Percentiles rank a stretch among this genome's conserved stretches.
Evolutionary conservation across 1,284 basidiomycete species (phyloP).

Genomic region (Trametes polyzona): DNA sequence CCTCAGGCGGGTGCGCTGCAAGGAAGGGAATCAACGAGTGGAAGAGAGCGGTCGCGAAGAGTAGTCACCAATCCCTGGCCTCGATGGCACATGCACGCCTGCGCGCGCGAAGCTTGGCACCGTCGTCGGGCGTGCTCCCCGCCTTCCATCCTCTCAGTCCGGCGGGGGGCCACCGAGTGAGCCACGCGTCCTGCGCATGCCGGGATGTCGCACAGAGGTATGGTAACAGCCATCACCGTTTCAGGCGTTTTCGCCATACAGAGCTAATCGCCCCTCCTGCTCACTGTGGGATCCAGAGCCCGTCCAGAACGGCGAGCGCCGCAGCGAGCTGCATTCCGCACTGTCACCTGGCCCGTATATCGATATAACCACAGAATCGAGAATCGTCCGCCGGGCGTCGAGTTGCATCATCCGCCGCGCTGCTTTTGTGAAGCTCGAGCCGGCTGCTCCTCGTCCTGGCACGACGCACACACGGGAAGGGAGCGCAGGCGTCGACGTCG

Average conservation of each 20-base stretch:
- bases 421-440: neutral
- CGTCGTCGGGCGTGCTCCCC: neutral
- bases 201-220: conserved; percentile 3
- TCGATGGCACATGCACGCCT: neutral
- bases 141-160: neutral
- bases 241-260: neutral
- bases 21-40: neutral
- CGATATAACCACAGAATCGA: neutral
- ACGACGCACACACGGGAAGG: neutral
- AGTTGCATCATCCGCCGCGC: neutral
- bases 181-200: neutral
- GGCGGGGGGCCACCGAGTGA: neutral
- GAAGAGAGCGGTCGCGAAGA: neutral
- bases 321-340: neutral
- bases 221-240: conserved; percentile 6
- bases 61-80: neutral
- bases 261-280: neutral
- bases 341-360: neutral
- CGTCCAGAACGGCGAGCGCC: neutral
- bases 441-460: neutral
- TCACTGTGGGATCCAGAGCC: neutral
- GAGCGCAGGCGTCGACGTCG: neutral
- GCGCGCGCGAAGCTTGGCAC: neutral
- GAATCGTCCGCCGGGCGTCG: neutral
- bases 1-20: neutral